These are phyloP conservation scores for Striga asiatica DNA, from an alignment of 257 asterid species.

Conservation along the genomic window DNA sequence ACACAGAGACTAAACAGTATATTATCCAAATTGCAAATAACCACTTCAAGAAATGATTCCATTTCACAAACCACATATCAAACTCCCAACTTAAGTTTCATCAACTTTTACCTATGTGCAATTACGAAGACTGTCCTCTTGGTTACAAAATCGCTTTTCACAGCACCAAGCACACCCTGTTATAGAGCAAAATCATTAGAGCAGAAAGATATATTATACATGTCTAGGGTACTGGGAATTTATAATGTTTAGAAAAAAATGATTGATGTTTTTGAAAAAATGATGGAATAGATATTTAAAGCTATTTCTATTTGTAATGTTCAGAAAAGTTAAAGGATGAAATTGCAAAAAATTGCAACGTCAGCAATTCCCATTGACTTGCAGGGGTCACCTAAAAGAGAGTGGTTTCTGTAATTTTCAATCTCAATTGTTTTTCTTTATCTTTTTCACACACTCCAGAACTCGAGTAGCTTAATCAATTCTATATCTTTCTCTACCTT, in stretches of 20 bases:
- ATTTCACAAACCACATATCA: neutral
- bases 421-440: neutral
- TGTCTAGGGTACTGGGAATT: conserved; percentile 1
- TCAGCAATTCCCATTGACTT: too few relatives aligned
- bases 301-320: too few relatives aligned
- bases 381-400: too few relatives aligned
- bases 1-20: too few relatives aligned
- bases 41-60: neutral
- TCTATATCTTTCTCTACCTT: conserved; percentile 34
- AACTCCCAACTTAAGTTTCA: neutral
- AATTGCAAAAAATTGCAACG: too few relatives aligned
- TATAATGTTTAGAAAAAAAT: neutral
- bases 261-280: neutral
- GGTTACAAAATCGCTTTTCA: conserved; percentile 41
- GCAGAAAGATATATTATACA: conserved; percentile 1
- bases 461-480: too few relatives aligned
- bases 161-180: conserved; percentile 67
- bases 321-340: too few relatives aligned
- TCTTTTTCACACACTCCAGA: neutral
- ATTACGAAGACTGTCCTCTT: conserved; percentile 71
- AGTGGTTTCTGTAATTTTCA: neutral
- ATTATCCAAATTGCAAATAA: neutral
- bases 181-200: conserved; percentile 14
- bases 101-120: conserved; percentile 69
- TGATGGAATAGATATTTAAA: too few relatives aligned